These are phyloP conservation scores for Fraxinus velutina DNA, from an alignment of 305 asterid species.

Conservation along the genomic window DNA sequence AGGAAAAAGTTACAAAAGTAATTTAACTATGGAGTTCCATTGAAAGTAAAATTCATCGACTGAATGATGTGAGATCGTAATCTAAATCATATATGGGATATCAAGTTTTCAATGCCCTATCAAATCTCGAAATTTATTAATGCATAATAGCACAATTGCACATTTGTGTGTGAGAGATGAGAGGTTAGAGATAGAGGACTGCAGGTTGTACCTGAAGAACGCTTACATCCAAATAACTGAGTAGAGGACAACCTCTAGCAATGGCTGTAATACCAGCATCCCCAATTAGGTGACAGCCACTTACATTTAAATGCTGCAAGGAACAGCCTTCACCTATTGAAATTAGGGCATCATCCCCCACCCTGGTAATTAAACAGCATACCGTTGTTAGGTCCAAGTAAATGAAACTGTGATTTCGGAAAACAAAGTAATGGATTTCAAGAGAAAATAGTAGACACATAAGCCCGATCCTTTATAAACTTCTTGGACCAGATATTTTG, in stretches of 20 bases:
- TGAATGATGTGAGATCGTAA: background rate
- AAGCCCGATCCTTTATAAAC: background rate
- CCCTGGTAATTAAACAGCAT: slow-evolving; percentile 29
- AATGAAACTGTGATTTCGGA: background rate
- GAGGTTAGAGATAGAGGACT: slow-evolving; percentile 7
- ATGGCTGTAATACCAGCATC: slow-evolving; percentile 80
- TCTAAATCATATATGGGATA: background rate
- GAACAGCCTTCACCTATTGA: slow-evolving; percentile 50
- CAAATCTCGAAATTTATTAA: background rate
- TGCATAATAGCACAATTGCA: background rate
- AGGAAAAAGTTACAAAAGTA: background rate
- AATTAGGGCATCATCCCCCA: slow-evolving; percentile 42
- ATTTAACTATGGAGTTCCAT: background rate
- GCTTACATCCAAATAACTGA: slow-evolving; percentile 70
- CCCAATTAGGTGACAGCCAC: slow-evolving; percentile 52
- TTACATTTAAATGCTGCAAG: slow-evolving; percentile 46
- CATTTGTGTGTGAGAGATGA: background rate
- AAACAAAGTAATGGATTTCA: background rate
- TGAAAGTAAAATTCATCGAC: background rate
- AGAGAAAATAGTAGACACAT: background rate
- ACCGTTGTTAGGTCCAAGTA: background rate
- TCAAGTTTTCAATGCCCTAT: background rate
- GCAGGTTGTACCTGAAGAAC: slow-evolving; percentile 69
- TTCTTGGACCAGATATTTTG: background rate
- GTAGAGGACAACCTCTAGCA: slow-evolving; percentile 81